phyloP scores from a whole-genome alignment of 345 rosid species.

The Melaleuca alternifolia region DNA sequence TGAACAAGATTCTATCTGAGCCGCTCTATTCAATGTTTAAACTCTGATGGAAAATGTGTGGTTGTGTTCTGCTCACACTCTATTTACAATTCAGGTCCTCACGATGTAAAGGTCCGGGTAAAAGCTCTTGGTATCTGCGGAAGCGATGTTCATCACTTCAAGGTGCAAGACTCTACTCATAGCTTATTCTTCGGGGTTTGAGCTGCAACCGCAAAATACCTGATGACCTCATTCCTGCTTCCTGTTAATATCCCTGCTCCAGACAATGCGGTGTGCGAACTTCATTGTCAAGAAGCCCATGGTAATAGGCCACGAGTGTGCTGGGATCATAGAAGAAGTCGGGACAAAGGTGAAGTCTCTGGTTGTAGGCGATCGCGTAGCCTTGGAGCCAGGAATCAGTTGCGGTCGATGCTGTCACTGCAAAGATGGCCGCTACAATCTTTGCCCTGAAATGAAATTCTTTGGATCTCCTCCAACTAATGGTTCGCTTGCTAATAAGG shows the following conservation, averaged over 20 bases:
- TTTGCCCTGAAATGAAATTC: slow-evolving; percentile 90
- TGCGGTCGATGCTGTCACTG: slow-evolving; percentile 65
- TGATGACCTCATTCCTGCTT: not conserved
- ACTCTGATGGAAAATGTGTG: not conserved
- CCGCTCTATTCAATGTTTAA: not conserved
- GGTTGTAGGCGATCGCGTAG: slow-evolving; percentile 70
- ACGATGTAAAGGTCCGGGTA: slow-evolving; percentile 37
- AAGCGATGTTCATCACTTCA: slow-evolving; percentile 61
- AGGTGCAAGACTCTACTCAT: slow-evolving; percentile 16
- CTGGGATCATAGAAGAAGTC: slow-evolving; percentile 80
- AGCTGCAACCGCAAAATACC: not conserved
- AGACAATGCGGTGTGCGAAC: slow-evolving; percentile 73
- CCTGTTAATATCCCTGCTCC: not conserved
- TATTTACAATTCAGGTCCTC: slow-evolving; percentile 21
- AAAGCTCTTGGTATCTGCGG: slow-evolving; percentile 64
- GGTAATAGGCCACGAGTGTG: slow-evolving; percentile 96
- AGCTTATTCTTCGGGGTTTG: not conserved
- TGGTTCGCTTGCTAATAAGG: slow-evolving; percentile 88
- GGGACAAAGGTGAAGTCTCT: slow-evolving; percentile 65
- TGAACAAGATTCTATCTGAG: not conserved
- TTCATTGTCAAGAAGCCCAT: slow-evolving; percentile 87
- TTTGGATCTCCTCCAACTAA: slow-evolving; percentile 87
- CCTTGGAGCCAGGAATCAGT: slow-evolving; percentile 88
- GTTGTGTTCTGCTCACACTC: not conserved
- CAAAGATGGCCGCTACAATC: slow-evolving; percentile 74